phyloP scores from a whole-genome alignment of 2,329 filamentous ascomycete genomes.

The Dendryphion nanum region DNA sequence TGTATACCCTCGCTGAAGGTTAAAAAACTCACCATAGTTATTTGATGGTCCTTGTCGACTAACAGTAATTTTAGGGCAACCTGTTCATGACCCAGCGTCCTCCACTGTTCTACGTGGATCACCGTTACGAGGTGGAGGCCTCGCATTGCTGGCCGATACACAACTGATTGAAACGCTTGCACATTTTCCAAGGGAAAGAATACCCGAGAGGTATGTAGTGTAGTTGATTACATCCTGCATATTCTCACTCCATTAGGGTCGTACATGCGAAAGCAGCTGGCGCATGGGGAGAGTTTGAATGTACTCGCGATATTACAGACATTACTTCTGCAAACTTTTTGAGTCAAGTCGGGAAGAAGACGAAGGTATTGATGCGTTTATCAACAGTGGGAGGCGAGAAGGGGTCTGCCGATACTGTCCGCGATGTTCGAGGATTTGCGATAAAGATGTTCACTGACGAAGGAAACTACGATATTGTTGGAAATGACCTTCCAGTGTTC shows the following conservation, averaged over 20 bases:
- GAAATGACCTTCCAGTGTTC: slow-evolving; percentile 74
- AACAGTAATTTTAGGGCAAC: neutral
- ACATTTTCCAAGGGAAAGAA: slow-evolving; percentile 52
- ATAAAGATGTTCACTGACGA: slow-evolving; percentile 72
- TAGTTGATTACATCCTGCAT: neutral
- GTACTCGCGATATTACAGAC: slow-evolving; percentile 58
- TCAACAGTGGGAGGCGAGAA: slow-evolving; percentile 75
- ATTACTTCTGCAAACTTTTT: slow-evolving; percentile 57
- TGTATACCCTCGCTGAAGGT: neutral
- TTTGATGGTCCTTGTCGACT: neutral
- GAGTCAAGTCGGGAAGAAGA: slow-evolving; percentile 54
- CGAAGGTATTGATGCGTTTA: slow-evolving; percentile 59
- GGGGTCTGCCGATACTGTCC: slow-evolving; percentile 68
- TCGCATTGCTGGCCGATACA: slow-evolving; percentile 50
- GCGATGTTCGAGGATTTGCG: slow-evolving; percentile 71
- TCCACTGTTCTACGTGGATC: neutral
- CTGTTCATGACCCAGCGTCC: neutral
- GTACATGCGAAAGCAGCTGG: slow-evolving; percentile 52
- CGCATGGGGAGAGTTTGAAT: slow-evolving; percentile 58
- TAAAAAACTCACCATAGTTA: neutral
- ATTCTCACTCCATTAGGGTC: slow-evolving; percentile 24
- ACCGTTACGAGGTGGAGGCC: neutral
- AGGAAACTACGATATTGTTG: slow-evolving; percentile 70
- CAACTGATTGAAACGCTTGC: slow-evolving; percentile 51
- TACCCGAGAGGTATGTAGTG: slow-evolving; percentile 43